A percentile compares a stretch with the other conserved stretches of the same genome.
Conservation (phyloP, 2,329 filamentous ascomycete species). For the Fusarium anthophilum region DNA sequence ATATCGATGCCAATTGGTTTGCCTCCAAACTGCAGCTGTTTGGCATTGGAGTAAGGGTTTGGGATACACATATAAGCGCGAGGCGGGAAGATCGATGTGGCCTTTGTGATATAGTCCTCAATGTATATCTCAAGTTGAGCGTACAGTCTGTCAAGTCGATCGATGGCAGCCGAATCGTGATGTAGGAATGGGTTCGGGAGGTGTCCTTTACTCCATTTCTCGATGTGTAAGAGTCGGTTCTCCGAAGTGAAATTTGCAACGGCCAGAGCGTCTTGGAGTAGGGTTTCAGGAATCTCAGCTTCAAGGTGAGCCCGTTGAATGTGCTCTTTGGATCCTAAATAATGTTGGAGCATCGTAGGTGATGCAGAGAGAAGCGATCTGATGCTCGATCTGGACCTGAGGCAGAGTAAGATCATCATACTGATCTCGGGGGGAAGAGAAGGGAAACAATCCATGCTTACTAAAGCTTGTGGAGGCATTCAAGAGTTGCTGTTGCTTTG, state of each 20-base stretch:
- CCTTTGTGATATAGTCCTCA: neutral
- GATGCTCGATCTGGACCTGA: neutral
- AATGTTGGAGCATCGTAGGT: neutral
- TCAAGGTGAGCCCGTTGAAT: neutral
- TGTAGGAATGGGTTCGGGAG: neutral
- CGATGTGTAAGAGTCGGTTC: rapidly evolving
- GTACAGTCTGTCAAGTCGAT: neutral
- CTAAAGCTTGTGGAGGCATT: neutral
- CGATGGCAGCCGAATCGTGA: neutral
- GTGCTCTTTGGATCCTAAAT: rapidly evolving
- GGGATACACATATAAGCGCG: neutral
- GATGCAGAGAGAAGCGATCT: neutral
- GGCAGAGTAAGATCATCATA: neutral
- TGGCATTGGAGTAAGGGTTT: neutral
- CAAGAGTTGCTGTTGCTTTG: neutral
- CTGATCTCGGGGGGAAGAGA: neutral
- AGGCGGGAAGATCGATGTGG: neutral
- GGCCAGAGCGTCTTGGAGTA: neutral
- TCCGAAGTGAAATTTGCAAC: neutral
- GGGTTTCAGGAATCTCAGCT: neutral
- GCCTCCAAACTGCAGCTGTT: neutral
- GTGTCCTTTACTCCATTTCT: neutral
- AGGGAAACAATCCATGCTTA: neutral
- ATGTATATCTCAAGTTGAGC: neutral
- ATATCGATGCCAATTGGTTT: rapidly evolving